phyloP scores from a whole-genome alignment of 805 yeast genomes.

The Jamesozyma lodderae region DNA sequence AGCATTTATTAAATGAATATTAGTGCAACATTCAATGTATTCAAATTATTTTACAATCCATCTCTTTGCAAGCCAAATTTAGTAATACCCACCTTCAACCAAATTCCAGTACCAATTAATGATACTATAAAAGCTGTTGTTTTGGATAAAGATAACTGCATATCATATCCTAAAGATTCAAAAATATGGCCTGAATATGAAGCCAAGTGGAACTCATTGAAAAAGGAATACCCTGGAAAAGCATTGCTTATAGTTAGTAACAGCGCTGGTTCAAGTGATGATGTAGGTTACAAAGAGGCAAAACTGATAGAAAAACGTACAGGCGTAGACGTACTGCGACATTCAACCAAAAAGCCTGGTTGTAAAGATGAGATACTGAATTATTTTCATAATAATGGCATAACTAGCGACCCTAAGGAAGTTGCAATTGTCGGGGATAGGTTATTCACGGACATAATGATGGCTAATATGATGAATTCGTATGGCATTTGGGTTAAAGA shows the following conservation, averaged over 20 bases:
- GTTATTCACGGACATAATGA: constrained; percentile 78
- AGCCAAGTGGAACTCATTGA: constrained; percentile 46
- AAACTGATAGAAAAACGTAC: constrained; percentile 47
- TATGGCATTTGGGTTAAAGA: constrained; percentile 74
- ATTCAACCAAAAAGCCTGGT: constrained; percentile 74
- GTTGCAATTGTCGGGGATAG: constrained; percentile 88
- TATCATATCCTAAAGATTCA: constrained; percentile 75
- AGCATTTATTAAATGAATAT: constrained; percentile 51
- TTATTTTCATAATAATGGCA: constrained; percentile 43
- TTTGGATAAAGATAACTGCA: constrained; percentile 91
- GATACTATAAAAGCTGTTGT: constrained; percentile 61
- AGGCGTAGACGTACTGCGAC: constrained; percentile 63
- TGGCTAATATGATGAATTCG: constrained; percentile 92
- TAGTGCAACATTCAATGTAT: constrained; percentile 67
- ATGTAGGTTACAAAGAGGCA: constrained; percentile 52
- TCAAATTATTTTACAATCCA: constrained; percentile 53
- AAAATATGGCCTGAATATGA: constrained; percentile 69
- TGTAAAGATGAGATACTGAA: constrained; percentile 60
- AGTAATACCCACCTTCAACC: constrained; percentile 47
- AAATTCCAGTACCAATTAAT: constrained; percentile 45
- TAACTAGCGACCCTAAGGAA: constrained; percentile 43
- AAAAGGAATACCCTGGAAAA: constrained; percentile 50
- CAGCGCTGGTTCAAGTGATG: constrained; percentile 87
- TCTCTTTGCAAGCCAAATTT: constrained; percentile 61
- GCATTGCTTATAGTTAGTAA: constrained; percentile 73